Evolutionary conservation across 352 stramenopile species (phyloP), one percentile per base, ranked within the genome.

Genomic region (Hyaloperonospora brassicae): DNA sequence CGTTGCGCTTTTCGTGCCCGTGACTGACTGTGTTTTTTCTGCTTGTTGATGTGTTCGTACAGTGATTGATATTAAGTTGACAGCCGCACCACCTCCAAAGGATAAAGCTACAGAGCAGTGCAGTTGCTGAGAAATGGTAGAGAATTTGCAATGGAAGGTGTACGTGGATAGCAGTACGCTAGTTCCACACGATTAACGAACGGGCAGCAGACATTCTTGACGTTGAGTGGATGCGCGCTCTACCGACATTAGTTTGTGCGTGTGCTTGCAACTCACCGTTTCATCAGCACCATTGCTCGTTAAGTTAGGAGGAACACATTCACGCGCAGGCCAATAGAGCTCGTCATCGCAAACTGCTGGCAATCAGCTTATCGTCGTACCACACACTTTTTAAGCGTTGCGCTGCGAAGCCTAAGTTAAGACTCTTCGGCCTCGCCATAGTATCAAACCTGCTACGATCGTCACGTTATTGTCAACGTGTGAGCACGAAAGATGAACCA

Each of bases 31-130:
- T 66, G 14, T n/a, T n/a, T 21, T 69, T 30, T 41, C 21, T 45
- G 21, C 38, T 27, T 31, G 35, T n/a, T 52, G 50, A 2, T 36
- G 8, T 47, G 5, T 1, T 27, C 1, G 4, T 48, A 27, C 51
- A 93, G 82, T 93, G 59, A 89, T 93, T 61, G 82, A 93, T 70
- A 93, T 93, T 71, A 93, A 93, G 64, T 76, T 93, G 49, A 89
- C 80, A 36, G 83, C 83, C 6, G 83, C 83, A 50, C 83, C 83
- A 39, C 62, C 80, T 50, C 76, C 73, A 35, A 93, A 93, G 67
- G 83, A 91, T 64, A 63, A 78, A 23, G 68, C 74, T 17, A 64
- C 74, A 44, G 79, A 90, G 46, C 62, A 76, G 22, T 93, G 82
- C 55, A 75, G 72, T 68, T 93, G 82, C 66, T 93, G 61, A 65